Evolutionary conservation across 345 rosid species (phyloP).

Genomic region (Eucalyptus fibrosa): DNA sequence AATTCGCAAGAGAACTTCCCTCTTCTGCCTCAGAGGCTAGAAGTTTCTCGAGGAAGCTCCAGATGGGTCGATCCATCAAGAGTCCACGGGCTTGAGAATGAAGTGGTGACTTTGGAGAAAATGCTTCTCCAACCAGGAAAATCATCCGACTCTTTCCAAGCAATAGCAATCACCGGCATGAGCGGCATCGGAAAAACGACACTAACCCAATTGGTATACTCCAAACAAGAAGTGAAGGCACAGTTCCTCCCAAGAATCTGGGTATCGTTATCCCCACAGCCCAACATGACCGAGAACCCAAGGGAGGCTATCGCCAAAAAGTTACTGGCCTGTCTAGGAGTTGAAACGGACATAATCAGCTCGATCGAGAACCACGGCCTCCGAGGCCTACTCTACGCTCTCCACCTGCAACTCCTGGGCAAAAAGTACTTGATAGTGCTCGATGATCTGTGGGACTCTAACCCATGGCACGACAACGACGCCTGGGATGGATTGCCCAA

Average conservation of each 20-base stretch:
- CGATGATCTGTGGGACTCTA: neutral
- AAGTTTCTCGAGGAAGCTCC: neutral
- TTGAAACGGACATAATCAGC: neutral
- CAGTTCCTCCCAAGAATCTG: slow-evolving; percentile 9
- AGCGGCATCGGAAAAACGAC: neutral
- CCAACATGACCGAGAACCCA: neutral
- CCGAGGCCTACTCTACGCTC: neutral
- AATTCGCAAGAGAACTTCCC: neutral
- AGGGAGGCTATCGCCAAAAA: neutral
- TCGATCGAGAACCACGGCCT: neutral
- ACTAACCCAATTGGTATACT: neutral
- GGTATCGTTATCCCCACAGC: neutral
- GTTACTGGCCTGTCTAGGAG: neutral
- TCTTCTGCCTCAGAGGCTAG: too few relatives aligned
- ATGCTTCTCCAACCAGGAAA: neutral
- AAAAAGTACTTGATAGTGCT: slow-evolving; percentile 11
- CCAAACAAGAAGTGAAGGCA: neutral
- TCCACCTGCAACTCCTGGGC: neutral
- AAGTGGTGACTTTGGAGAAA: neutral
- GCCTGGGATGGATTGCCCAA: neutral
- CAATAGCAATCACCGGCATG: neutral
- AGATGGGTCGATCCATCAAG: neutral
- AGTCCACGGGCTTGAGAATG: neutral
- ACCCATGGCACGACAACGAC: neutral
- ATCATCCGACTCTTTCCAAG: neutral